Conservation (phyloP, 2,329 filamentous ascomycete species). For the Chaetomium globosum region DNA sequence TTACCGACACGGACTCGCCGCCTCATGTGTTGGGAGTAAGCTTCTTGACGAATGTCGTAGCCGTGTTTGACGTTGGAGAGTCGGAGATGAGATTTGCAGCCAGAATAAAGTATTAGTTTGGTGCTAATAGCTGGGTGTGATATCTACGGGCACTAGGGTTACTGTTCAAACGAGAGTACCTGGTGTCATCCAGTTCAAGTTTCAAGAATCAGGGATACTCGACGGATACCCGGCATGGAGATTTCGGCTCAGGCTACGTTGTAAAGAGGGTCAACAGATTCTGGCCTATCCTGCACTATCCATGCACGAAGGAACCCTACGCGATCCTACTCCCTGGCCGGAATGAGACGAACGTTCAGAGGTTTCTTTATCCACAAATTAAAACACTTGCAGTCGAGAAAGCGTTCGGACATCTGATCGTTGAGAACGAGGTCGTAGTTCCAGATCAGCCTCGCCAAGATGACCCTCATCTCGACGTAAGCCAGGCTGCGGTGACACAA, state of each 20-base stretch:
- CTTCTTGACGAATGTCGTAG: constrained; percentile 39
- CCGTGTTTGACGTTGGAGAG: constrained; percentile 41
- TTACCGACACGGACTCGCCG: constrained; percentile 33
- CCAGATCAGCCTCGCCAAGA: constrained; percentile 51
- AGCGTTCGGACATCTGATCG: constrained; percentile 42
- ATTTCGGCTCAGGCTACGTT: too few relatives aligned
- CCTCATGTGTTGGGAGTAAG: constrained; percentile 39
- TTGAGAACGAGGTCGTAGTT: constrained; percentile 51
- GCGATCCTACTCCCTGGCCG: too few relatives aligned
- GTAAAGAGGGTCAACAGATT: too few relatives aligned
- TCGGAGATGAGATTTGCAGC: constrained; percentile 41
- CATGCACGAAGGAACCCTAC: too few relatives aligned
- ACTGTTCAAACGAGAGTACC: too few relatives aligned
- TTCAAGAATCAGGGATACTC: too few relatives aligned
- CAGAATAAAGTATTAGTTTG: constrained; percentile 33
- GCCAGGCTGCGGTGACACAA: constrained; percentile 44
- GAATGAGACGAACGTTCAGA: constrained; percentile 43
- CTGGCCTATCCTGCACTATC: too few relatives aligned
- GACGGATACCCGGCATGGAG: too few relatives aligned
- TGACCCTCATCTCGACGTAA: constrained; percentile 49
- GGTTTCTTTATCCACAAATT: constrained; percentile 45
- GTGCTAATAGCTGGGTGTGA: too few relatives aligned
- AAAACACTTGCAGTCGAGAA: constrained; percentile 42
- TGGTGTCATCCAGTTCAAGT: too few relatives aligned
- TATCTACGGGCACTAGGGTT: too few relatives aligned